Evolutionary conservation across 345 rosid genomes (phyloP), one percentile per base, ranked within the genome.

Genomic region (Syzygium oleosum): DNA sequence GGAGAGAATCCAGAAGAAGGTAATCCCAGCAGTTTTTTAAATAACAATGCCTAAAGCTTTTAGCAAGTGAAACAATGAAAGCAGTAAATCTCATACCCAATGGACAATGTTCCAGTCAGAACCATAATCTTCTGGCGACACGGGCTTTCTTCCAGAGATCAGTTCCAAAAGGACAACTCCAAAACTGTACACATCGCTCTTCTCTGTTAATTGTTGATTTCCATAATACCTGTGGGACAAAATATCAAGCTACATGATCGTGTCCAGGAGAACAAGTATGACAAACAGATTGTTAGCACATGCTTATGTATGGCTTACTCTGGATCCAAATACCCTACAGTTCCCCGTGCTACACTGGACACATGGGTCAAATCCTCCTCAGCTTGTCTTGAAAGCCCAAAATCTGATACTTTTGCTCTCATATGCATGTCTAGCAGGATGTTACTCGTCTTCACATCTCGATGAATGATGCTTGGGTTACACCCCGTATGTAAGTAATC

Each of bases 381-480:
- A 87, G 99, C 93, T 91, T 96, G 99, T 86, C 95, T 95, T 15
- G 99, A 98, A 88, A 98, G 99, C 84, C 99, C 99, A 83, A 98
- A 98, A 92, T 97, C 99, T 0, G 99, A 97, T 19, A 98, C 97
- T 92, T 98, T 97, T 22, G 98, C 99, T 89, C 98, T 96, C 99
- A 98, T 97, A 87, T 95, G 94, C 86, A 93, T 90, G 92, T 98
- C 99, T 27, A 98, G 89, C 78, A 98, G 98, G 87, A 97, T 98
- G 89, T 98, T 98, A 92, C 98, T 98, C 51, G 99, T 93, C 90
- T 98, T 98, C 51, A 97, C 99, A 89, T 98, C 99, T 86, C 99
- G 92, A 87, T 98, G 99, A 89, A 98, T 97, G 90, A 98, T 98
- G 86, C 98, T 91, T 3, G 99, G 99, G 87, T 89, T 96, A 94